Evolutionary conservation across 2,329 filamentous ascomycete species (phyloP).

Genomic region (Arthrobotrys megalospora): DNA sequence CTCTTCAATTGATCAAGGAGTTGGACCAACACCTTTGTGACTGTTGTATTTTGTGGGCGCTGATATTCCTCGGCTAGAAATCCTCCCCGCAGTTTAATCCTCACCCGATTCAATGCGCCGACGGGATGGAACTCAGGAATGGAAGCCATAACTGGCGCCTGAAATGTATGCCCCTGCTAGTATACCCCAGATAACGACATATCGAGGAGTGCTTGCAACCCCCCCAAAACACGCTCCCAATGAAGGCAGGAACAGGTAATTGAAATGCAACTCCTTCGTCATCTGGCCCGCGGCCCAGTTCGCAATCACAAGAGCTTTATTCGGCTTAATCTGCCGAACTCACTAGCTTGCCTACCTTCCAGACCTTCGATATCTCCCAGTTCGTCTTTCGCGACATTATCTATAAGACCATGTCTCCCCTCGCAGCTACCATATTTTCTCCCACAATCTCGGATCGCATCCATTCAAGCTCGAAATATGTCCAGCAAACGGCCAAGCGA

Average conservation of each 20-base stretch:
- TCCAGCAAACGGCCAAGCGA: constrained; percentile 9
- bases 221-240: neutral
- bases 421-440: constrained; percentile 7
- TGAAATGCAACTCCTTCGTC: constrained; percentile 1
- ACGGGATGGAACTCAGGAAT: neutral
- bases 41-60: constrained; percentile 3
- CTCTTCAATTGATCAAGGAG: too few species aligned
- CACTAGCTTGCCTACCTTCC: neutral
- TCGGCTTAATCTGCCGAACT: constrained; percentile 22
- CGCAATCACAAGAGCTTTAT: constrained; percentile 17
- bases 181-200: neutral
- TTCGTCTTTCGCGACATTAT: neutral
- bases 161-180: neutral
- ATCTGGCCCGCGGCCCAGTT: constrained; percentile 23
- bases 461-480: constrained; percentile 27
- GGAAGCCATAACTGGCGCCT: neutral
- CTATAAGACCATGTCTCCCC: neutral
- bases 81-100: neutral
- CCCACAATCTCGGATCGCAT: neutral
- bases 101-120: neutral
- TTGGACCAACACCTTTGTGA: neutral
- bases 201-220: neutral
- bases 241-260: neutral
- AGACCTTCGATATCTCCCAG: neutral
- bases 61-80: neutral